These are phyloP conservation scores for Lentinula aciculospora DNA, from an alignment of 768 basidiomycete genomes.

Conservation along the genomic window DNA sequence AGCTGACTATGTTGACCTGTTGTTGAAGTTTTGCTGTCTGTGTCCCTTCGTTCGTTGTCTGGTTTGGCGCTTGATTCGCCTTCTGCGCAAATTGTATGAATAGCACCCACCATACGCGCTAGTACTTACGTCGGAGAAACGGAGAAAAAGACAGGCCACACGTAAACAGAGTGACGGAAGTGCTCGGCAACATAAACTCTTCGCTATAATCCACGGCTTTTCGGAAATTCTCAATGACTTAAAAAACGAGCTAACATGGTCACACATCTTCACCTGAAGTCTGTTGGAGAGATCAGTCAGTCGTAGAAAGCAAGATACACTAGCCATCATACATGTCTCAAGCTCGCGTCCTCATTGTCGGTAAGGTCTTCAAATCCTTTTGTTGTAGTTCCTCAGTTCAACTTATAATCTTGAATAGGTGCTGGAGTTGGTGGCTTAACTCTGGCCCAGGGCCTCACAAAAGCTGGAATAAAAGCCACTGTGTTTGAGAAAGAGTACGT, in stretches of 20 bases:
- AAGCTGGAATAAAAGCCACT: neutral
- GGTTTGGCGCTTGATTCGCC: no score
- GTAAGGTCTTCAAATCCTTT: neutral
- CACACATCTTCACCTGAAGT: conserved; percentile 14
- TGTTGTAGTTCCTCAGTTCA: neutral
- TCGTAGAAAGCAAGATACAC: neutral
- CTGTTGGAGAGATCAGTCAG: no score
- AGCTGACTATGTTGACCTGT: no score
- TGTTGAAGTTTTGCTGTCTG: no score
- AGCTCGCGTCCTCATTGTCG: neutral
- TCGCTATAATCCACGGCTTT: neutral
- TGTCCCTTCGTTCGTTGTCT: no score
- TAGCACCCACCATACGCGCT: no score
- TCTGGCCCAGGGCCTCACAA: neutral
- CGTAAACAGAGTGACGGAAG: no score
- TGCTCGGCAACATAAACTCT: no score
- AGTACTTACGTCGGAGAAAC: no score
- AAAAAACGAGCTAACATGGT: conserved; percentile 14
- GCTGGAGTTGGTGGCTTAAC: conserved; percentile 1
- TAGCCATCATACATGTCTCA: neutral
- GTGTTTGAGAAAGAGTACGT: conserved; percentile 4
- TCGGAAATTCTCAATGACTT: conserved; percentile 8
- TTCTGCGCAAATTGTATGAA: no score
- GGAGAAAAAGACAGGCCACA: no score
- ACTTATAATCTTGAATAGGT: neutral